Evolutionary conservation across 106 monocot genomes (phyloP).

Genomic region (Apostasia shenzhenica): DNA sequence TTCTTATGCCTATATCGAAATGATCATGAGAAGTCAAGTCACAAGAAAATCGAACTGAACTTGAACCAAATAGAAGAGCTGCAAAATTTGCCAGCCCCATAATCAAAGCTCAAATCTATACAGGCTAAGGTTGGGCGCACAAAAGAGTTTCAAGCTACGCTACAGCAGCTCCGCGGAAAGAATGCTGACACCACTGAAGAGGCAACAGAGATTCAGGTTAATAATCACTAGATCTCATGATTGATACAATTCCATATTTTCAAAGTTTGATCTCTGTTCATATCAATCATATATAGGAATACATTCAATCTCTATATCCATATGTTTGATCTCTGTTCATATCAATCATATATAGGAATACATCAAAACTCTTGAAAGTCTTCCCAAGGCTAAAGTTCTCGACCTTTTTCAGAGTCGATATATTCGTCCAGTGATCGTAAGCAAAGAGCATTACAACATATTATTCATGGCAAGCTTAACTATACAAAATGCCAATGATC

Average conservation of each 20-base stretch:
- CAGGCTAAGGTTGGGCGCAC: constrained; percentile 55
- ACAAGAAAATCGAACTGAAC: too few relatives aligned
- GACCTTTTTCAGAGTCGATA: constrained; percentile 46
- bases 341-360: constrained; percentile 30
- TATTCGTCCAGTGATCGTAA: constrained; percentile 44
- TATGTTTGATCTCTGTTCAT: too few relatives aligned
- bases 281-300: not conserved
- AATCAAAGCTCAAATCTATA: not conserved
- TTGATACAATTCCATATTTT: not conserved
- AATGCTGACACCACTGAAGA: constrained; percentile 23
- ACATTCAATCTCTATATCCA: not conserved
- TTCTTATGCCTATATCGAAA: too few relatives aligned
- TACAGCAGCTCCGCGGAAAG: constrained; percentile 33
- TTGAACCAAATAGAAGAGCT: too few relatives aligned
- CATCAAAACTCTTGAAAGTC: constrained; percentile 26
- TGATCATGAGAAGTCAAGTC: too few relatives aligned
- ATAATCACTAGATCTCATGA: not conserved
- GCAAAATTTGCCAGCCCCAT: too few relatives aligned
- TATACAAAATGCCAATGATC: not conserved
- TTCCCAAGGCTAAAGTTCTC: constrained; percentile 30
- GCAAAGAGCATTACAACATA: not conserved
- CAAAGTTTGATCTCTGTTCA: not conserved
- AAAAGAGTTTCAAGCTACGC: constrained; percentile 40
- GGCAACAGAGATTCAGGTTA: constrained; percentile 49
- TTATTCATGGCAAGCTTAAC: not conserved